Percentiles rank a stretch among this genome's conserved stretches.
Evolutionary conservation across 139 green algal genomes (phyloP).

Genomic region (Closterium sp.): DNA sequence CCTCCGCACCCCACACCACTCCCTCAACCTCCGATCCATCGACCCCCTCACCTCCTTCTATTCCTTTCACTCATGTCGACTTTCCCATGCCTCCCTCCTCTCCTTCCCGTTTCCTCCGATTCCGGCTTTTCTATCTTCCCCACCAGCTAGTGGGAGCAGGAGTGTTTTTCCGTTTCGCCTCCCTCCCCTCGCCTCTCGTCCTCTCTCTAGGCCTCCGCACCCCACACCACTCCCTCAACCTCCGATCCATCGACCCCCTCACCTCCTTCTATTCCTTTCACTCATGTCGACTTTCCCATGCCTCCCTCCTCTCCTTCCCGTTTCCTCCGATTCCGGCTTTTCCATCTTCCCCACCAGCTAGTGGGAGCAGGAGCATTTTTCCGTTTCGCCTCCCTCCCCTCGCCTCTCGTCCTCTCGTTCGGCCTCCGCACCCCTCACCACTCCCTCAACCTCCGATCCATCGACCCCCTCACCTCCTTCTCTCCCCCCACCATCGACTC

Average conservation of each 20-base stretch:
- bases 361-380: neutral
- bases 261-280: conserved; percentile 5
- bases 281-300: too few relatives aligned
- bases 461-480: neutral
- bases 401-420: neutral
- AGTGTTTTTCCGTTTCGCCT: neutral
- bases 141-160: neutral
- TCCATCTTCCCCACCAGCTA: neutral
- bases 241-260: neutral
- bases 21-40: neutral
- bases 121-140: too few relatives aligned
- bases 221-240: neutral
- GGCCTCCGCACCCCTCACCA: neutral
- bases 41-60: neutral
- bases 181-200: neutral
- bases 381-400: neutral
- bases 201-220: neutral
- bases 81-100: too few relatives aligned
- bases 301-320: too few relatives aligned
- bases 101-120: too few relatives aligned
- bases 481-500: neutral
- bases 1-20: neutral
- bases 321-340: too few relatives aligned
- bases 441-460: neutral
- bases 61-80: too few relatives aligned